Evolutionary conservation across 495 filamentous ascomycete genomes (phyloP).

Genomic region (Lasiosphaeriaceae sp.): DNA sequence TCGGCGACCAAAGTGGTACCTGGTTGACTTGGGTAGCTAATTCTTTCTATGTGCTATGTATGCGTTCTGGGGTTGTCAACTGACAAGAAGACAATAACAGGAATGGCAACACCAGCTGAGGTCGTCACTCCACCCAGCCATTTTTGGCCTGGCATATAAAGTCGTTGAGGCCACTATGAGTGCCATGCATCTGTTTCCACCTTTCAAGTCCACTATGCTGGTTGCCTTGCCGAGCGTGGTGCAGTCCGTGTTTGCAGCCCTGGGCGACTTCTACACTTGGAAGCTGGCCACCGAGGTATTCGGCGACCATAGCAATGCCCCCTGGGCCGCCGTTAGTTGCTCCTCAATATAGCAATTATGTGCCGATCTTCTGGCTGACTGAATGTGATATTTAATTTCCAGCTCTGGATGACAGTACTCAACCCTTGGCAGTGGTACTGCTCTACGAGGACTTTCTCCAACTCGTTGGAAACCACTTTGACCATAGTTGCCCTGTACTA

Average conservation of each 20-base stretch:
- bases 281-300: conserved; percentile 71
- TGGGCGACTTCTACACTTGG: conserved; percentile 87
- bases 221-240: conserved; percentile 67
- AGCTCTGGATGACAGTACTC: conserved; percentile 67
- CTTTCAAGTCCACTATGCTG: conserved; percentile 57
- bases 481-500: conserved; percentile 73
- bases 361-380: neutral
- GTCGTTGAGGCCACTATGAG: conserved; percentile 49
- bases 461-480: conserved; percentile 84
- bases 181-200: conserved; percentile 44
- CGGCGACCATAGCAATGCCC: conserved; percentile 57
- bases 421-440: conserved; percentile 98
- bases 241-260: conserved; percentile 74
- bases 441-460: conserved; percentile 88
- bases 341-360: neutral
- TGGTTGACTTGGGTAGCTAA: conserved; percentile 89
- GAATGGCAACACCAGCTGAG: conserved; percentile 92
- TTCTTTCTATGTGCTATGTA: conserved; percentile 19
- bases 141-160: conserved; percentile 78
- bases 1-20: conserved; percentile 70
- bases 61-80: neutral
- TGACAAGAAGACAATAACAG: conserved; percentile 37
- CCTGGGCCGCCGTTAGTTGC: conserved; percentile 63
- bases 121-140: conserved; percentile 83
- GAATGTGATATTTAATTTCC: neutral